Percentiles rank a stretch among this genome's conserved stretches.
These are phyloP conservation scores for Handroanthus guayacan DNA, from an alignment of 257 asterid species.

Conservation along the genomic window DNA sequence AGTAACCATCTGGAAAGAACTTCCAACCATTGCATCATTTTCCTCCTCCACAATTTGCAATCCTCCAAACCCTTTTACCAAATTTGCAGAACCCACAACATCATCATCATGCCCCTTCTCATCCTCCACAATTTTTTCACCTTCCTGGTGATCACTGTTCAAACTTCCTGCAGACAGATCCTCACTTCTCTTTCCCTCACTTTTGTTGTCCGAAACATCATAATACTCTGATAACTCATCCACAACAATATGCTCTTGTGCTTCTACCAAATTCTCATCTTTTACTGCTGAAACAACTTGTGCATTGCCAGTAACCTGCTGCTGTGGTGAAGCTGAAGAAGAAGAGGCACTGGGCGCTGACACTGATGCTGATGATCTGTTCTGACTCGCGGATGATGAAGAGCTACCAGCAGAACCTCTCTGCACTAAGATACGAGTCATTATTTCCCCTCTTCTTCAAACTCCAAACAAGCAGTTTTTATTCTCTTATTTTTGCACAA, in stretches of 20 bases:
- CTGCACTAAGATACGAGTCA: conserved; percentile 94
- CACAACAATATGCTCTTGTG: conserved; percentile 59
- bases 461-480: conserved; percentile 33
- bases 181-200: conserved; percentile 48
- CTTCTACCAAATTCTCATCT: conserved; percentile 64
- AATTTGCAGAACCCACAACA: conserved; percentile 51
- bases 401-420: conserved; percentile 78
- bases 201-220: conserved; percentile 46
- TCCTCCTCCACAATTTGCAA: conserved; percentile 60
- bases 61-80: conserved; percentile 51
- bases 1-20: conserved; percentile 60
- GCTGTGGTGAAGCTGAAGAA: conserved; percentile 59
- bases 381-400: conserved; percentile 75
- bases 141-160: conserved; percentile 46
- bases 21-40: conserved; percentile 52
- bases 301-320: conserved; percentile 49
- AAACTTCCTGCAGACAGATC: conserved; percentile 51
- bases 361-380: conserved; percentile 56
- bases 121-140: conserved; percentile 49
- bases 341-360: conserved; percentile 56
- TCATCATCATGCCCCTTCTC: conserved; percentile 51
- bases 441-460: conserved; percentile 50
- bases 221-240: conserved; percentile 55
- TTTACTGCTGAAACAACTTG: conserved; percentile 57
- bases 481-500: conserved; percentile 42